A percentile compares a stretch with the other conserved stretches of the same genome.
Evolutionary conservation across 148 eudicot genomes (phyloP).

Genomic region (Diospyros lotus): DNA sequence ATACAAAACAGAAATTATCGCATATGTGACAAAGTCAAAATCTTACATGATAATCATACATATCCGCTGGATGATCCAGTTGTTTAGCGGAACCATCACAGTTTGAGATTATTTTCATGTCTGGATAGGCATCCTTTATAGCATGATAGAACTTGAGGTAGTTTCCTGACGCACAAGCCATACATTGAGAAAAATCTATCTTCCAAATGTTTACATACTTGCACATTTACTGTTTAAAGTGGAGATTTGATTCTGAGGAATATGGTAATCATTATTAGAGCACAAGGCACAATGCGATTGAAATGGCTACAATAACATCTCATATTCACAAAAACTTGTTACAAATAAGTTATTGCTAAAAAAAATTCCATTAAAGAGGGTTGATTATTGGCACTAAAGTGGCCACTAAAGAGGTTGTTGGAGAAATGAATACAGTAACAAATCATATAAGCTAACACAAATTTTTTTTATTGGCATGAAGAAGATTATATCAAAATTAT

Average conservation of each 20-base stretch:
- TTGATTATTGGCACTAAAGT: not conserved
- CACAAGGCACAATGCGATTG: not conserved
- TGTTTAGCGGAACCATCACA: conserved; percentile 61
- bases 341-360: not conserved
- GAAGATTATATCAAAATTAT: too few relatives aligned
- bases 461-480: too few relatives aligned
- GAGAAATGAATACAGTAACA: not conserved
- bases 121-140: conserved; percentile 68
- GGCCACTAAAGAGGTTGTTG: not conserved
- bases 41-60: conserved; percentile 85
- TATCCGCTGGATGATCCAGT: conserved; percentile 85
- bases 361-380: not conserved
- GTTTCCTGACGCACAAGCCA: conserved; percentile 46
- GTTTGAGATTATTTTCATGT: conserved; percentile 74
- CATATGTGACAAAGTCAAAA: conserved; percentile 7
- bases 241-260: not conserved
- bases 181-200: not conserved
- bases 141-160: conserved; percentile 73
- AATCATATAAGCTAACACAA: too few relatives aligned
- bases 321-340: not conserved
- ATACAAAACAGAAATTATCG: not conserved
- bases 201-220: not conserved
- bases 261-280: not conserved
- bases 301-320: not conserved
- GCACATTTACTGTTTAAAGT: not conserved